Conservation (phyloP, 345 rosid species). For the Tarenaya hassleriana region DNA sequence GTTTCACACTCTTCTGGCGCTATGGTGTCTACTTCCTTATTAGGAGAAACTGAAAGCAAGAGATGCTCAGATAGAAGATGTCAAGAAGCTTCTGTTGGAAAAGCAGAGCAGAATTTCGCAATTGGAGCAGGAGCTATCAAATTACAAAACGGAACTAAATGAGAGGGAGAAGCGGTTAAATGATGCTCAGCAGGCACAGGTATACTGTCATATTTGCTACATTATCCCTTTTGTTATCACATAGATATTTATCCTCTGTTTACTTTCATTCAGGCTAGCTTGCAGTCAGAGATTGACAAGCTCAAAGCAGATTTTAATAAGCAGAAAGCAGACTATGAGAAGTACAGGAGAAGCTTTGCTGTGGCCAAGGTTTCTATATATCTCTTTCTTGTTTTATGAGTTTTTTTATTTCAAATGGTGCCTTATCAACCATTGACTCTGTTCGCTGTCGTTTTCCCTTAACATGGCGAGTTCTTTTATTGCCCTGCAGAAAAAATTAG, state of each 20-base stretch:
- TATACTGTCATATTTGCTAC: conserved; percentile 20
- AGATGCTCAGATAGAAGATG: conserved; percentile 58
- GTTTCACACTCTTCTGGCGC: background rate
- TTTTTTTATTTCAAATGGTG: background rate
- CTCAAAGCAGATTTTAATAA: conserved; percentile 36
- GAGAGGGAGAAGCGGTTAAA: conserved; percentile 59
- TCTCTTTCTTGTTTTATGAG: background rate
- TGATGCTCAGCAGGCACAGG: conserved; percentile 64
- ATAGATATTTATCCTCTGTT: conserved; percentile 16
- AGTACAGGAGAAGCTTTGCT: conserved; percentile 6
- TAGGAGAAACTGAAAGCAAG: conserved; percentile 67
- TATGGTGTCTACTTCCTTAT: conserved; percentile 12
- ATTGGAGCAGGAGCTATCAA: conserved; percentile 69
- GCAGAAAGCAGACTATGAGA: conserved; percentile 18
- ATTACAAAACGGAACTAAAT: conserved; percentile 48
- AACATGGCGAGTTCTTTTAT: background rate
- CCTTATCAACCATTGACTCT: no score
- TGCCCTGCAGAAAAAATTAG: conserved; percentile 19
- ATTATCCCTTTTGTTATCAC: background rate
- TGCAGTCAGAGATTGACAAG: conserved; percentile 51
- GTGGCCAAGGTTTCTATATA: conserved; percentile 42
- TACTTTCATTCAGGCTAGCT: conserved; percentile 32
- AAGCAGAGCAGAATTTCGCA: conserved; percentile 50
- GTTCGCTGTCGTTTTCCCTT: background rate
- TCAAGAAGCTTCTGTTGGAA: conserved; percentile 36